phyloP scores from a whole-genome alignment of 306 rosid species.

The Heteromeles arbutifolia region DNA sequence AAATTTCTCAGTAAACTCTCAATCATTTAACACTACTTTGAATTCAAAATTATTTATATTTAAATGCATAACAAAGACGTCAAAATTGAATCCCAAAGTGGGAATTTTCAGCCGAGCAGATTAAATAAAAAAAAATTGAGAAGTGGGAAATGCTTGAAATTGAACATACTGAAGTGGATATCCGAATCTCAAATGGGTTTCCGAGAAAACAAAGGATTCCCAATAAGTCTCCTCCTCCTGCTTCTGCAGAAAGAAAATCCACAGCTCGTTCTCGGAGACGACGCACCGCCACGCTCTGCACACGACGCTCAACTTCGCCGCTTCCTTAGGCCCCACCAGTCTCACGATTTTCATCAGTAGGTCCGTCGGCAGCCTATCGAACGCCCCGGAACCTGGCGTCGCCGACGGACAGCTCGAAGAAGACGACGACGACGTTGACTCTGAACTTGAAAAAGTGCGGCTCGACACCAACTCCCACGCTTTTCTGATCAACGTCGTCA shows the following conservation, averaged over 20 bases:
- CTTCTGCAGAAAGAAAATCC: conserved; percentile 54
- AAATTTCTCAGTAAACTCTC: background rate
- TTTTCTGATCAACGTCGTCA: conserved; percentile 51
- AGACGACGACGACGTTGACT: background rate
- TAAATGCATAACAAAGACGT: background rate
- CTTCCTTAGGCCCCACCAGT: conserved; percentile 63
- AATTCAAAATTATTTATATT: background rate
- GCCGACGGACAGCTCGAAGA: background rate
- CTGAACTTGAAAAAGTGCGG: conserved; percentile 15
- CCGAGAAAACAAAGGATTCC: conserved; percentile 57
- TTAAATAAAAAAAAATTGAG: background rate
- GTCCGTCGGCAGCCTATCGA: conserved; percentile 61
- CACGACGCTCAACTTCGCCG: conserved; percentile 34
- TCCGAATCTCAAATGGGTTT: conserved; percentile 42
- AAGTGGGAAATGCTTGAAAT: background rate
- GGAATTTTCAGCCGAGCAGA: background rate
- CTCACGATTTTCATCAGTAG: conserved; percentile 46
- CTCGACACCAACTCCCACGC: conserved; percentile 46
- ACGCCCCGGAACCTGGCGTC: conserved; percentile 23
- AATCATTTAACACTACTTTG: background rate
- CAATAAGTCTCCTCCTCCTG: conserved; percentile 27
- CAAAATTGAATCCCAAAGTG: background rate
- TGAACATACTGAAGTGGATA: conserved; percentile 52
- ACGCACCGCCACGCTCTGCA: conserved; percentile 43
- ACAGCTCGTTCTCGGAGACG: conserved; percentile 42